phyloP scores from a whole-genome alignment of 2,329 filamentous ascomycete genomes.

The Rhynchosporium secalis region DNA sequence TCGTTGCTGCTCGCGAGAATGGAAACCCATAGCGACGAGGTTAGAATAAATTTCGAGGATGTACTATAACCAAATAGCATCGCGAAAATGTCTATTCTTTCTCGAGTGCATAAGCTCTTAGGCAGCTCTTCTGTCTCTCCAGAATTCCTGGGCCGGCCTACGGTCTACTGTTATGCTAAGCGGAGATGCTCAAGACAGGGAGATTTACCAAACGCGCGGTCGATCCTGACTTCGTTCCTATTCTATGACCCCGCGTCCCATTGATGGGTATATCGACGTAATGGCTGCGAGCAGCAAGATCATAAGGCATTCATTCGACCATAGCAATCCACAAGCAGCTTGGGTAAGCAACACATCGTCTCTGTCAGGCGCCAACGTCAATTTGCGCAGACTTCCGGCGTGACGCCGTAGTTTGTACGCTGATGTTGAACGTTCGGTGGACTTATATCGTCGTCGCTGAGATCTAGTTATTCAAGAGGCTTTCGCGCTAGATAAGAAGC shows the following conservation, averaged over 20 bases:
- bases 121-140: neutral
- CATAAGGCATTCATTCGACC: too few relatives aligned
- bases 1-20: neutral
- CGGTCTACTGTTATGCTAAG: neutral
- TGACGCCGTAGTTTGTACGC: too few relatives aligned
- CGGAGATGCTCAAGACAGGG: neutral
- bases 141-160: slow-evolving; percentile 1
- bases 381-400: too few relatives aligned
- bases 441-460: too few relatives aligned
- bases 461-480: too few relatives aligned
- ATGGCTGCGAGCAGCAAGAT: too few relatives aligned
- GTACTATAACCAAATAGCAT: neutral
- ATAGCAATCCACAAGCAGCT: too few relatives aligned
- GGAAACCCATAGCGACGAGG: neutral
- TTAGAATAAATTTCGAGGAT: neutral
- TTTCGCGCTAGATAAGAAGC: too few relatives aligned
- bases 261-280: neutral
- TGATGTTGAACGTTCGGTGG: too few relatives aligned
- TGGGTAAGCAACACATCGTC: too few relatives aligned
- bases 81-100: neutral
- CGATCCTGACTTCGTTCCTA: neutral
- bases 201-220: neutral
- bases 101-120: neutral
- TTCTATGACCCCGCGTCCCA: neutral
- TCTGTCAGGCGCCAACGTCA: too few relatives aligned